Base-by-base conservation (phyloP, 768 basidiomycete species). In the Rhizopogon rudus region DNA sequence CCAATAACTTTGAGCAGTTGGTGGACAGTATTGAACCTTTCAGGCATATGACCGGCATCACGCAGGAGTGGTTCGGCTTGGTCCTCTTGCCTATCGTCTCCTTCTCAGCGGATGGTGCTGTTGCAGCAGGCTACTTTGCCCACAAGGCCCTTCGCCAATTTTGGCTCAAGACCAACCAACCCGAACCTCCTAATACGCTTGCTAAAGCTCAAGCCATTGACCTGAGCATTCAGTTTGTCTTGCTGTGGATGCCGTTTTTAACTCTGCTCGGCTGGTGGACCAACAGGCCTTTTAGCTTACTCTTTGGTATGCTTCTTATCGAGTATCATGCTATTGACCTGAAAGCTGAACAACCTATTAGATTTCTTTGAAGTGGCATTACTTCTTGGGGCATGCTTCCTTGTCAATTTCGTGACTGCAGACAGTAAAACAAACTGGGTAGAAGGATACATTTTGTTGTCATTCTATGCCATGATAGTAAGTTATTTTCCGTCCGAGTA, bases 361-460 rank as follows among this genome's bases (percentile, higher is more conserved):
- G 87, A 89, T 67, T 69, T 84, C 51, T 87, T 84, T 60, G 86
- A 89, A 64, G 78, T 90, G 3, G 80, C 83, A 0, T 59, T 84
- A 20, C 69, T 89, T 35, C 65, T 91, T 3, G 86, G 81, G 1
- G 76, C 86, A 2, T 85, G 83, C 63, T 88, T 90, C 73, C 70
- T 90, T 46, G 88, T 90, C 51, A 91, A 91, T 68, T 88, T 87
- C 63, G 84, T 90, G 51, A 88, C 87, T 12, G 84, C 86, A 0
- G 88, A 90, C 63, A 73, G 81, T 13, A 88, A 90, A 68, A 89
- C 88, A 3, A 90, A 90, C 62, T 90, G 87, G 86, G 81, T 79
- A 1, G 87, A 89, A 70, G 86, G 88, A 14, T 74, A 77, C 43
- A 77, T 82, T 17, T 78, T 90, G 77, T 72, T 88, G 28, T 63